Percentiles rank a stretch among this genome's conserved stretches.
Evolutionary conservation across 371 early-diverging fungal genomes (phyloP).

Genomic region (Lichtheimia ornata): DNA sequence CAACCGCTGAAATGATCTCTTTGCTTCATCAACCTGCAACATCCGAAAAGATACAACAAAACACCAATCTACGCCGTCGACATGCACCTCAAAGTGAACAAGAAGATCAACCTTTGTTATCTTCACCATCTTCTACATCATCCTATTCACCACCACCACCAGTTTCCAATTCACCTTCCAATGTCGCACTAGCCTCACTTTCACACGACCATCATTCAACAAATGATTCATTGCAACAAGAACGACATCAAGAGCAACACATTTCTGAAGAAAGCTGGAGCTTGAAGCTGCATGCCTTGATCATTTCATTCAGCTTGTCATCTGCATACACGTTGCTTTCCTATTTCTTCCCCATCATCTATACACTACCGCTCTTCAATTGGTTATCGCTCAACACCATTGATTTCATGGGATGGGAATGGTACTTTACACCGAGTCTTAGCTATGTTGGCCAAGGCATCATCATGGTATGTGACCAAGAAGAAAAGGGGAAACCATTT

Average conservation of each 20-base stretch:
- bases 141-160: constrained; percentile 7
- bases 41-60: too few species aligned
- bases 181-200: constrained; percentile 7
- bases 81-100: background rate
- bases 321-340: constrained; percentile 66
- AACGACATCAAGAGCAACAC: background rate
- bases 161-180: constrained; percentile 6
- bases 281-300: constrained; percentile 55
- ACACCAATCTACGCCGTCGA: background rate
- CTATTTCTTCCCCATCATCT: constrained; percentile 65
- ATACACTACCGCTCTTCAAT: constrained; percentile 69
- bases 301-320: constrained; percentile 60
- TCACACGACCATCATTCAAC: background rate
- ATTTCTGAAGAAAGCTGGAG: constrained; percentile 56
- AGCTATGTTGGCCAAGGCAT: constrained; percentile 85
- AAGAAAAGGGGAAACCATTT: background rate
- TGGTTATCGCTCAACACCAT: constrained; percentile 48
- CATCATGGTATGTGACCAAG: constrained; percentile 60
- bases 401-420: constrained; percentile 63
- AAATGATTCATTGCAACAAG: background rate
- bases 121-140: background rate
- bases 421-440: constrained; percentile 77
- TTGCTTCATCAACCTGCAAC: constrained; percentile 61
- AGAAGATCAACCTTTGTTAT: constrained; percentile 15
- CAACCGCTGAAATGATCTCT: constrained; percentile 86